Percentiles rank a stretch among this genome's conserved stretches.
Conservation (phyloP, 2,329 filamentous ascomycete genomes). For the Colletotrichum sp. region DNA sequence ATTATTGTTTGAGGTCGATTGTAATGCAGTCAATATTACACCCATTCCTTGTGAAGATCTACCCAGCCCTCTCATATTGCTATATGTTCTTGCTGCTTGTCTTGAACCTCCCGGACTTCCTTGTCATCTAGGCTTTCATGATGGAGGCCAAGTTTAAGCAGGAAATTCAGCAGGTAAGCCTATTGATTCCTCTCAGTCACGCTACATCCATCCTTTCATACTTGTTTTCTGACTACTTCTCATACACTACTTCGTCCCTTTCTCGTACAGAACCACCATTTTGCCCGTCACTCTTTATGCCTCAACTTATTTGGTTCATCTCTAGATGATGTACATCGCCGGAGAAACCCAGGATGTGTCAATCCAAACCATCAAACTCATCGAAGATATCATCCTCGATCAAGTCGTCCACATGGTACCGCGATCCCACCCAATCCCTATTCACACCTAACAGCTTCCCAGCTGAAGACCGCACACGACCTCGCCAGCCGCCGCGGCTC, state of each 20-base stretch:
- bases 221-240: not conserved
- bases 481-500: slow-evolving; percentile 25
- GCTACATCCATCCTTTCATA: not conserved
- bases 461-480: slow-evolving; percentile 22
- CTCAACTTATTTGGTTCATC: not conserved
- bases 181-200: fast-evolving
- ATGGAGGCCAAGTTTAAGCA: slow-evolving; percentile 9
- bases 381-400: slow-evolving; percentile 25
- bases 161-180: slow-evolving; percentile 13
- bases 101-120: too few species aligned
- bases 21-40: not conserved
- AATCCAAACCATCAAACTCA: slow-evolving; percentile 19
- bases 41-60: not conserved
- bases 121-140: not conserved
- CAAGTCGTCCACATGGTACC: slow-evolving; percentile 23
- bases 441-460: not conserved
- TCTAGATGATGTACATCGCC: slow-evolving; percentile 28
- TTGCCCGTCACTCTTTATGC: fast-evolving
- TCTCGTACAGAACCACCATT: fast-evolving
- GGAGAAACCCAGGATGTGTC: slow-evolving; percentile 22
- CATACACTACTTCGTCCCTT: not conserved
- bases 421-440: not conserved
- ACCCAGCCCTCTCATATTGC: not conserved
- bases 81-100: not conserved
- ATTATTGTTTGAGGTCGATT: not conserved